These are phyloP conservation scores for Candida ficus DNA, from an alignment of 805 yeast species.

Conservation along the genomic window DNA sequence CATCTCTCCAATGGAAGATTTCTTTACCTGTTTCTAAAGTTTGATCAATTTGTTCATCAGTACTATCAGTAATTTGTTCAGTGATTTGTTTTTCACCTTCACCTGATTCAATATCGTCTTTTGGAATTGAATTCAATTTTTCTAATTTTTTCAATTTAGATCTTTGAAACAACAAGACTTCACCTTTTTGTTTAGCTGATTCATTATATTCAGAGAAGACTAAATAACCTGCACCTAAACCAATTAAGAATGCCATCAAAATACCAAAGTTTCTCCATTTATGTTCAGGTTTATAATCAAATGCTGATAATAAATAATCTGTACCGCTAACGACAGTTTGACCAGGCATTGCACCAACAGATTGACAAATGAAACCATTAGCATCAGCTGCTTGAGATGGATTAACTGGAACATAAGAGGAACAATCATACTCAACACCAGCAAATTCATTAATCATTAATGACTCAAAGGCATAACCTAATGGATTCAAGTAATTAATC, in stretches of 20 bases:
- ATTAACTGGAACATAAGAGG: conserved; percentile 38
- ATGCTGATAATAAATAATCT: conserved; percentile 39
- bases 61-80: conserved; percentile 13
- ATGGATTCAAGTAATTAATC: conserved; percentile 54
- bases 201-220: conserved; percentile 50
- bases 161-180: conserved; percentile 54
- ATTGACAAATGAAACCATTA: conserved; percentile 32
- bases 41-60: conserved; percentile 19
- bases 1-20: conserved; percentile 74
- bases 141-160: conserved; percentile 42
- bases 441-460: conserved; percentile 51
- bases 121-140: conserved; percentile 31
- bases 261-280: conserved; percentile 68
- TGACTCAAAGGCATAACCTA: conserved; percentile 51
- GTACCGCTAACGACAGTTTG: conserved; percentile 45
- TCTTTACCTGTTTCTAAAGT: conserved; percentile 35
- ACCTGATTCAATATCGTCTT: conserved; percentile 24
- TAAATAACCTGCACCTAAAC: conserved; percentile 52
- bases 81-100: conserved; percentile 25
- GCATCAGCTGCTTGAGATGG: conserved; percentile 13
- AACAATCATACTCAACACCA: conserved; percentile 38
- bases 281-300: conserved; percentile 39
- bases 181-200: conserved; percentile 69
- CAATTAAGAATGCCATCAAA: conserved; percentile 45
- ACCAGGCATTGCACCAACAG: conserved; percentile 55